Evolutionary conservation across 176 grass and related monocot species (phyloP), one percentile per base, ranked within the genome.

Genomic region (Aechmea fasciata): DNA sequence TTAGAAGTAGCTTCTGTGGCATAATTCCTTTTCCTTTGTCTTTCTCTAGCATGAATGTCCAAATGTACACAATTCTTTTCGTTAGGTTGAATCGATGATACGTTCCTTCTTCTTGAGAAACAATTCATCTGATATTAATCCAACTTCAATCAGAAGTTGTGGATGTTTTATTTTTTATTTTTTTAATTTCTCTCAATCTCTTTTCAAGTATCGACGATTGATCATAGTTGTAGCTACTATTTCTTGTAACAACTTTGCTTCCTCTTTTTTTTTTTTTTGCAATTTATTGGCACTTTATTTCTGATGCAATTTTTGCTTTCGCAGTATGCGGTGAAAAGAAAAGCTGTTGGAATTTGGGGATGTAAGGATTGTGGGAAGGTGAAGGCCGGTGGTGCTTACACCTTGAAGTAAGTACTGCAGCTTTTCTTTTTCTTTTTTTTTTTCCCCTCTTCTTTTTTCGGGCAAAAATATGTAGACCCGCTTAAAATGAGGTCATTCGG

Each of bases 331-430:
- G 87, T 88, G 47, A 96, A 96, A 73, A 96, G 87, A 83, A 96
- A 90, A 79, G 82, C 87, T 12, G 87, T 90, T 50, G 91, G 91
- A 53, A 96, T 96, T 72, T 96, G 82, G 84, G 84, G 87, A 64
- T 90, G 84, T 81, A 96, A 90, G 84, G 87, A 90, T 57, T 87
- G 91, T 11, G 87, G 87, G 17, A 90, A 96, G 84, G 79, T 96
- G 10, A 90, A 90, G 63, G 91, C 84, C 1, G 81, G 91, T 55
- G 91, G 91, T 20, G 87, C 81, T 79, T 90, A 96, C 66, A 96
- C 87, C 51, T 80, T 90, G 84, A 96, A 96, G 91, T 85, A 87
- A 24, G 79, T 62, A 47, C 18, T 65, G 11, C n/a, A 69, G 12
- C 9, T 20, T 23, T 64, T 41, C 29, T 14, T 49, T 52, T 8